These are phyloP conservation scores for Trichoderma sp. DNA, from an alignment of 2,329 filamentous ascomycete species.

Conservation along the genomic window DNA sequence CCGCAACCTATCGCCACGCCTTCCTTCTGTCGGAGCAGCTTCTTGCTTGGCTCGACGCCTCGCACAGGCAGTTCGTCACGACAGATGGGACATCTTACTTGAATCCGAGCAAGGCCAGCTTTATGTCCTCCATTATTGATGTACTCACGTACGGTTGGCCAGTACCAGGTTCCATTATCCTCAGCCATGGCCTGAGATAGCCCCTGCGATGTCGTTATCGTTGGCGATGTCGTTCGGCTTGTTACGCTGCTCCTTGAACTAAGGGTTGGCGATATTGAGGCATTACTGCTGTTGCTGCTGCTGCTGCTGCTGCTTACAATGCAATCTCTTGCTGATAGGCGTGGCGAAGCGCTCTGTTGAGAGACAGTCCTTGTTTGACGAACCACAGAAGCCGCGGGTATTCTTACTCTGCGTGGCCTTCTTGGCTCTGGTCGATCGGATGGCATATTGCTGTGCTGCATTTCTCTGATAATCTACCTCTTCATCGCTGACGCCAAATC, in stretches of 20 bases:
- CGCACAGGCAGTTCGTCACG: neutral
- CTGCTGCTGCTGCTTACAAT: neutral
- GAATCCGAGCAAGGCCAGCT: neutral
- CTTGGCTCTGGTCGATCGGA: neutral
- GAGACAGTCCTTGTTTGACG: neutral
- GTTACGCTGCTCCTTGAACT: neutral
- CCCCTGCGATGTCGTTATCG: neutral
- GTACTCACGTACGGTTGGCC: neutral
- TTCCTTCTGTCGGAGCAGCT: neutral
- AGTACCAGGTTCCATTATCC: neutral
- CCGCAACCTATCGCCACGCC: slow-evolving; percentile 25
- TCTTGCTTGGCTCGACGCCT: neutral
- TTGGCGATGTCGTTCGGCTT: neutral
- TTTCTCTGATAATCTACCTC: neutral
- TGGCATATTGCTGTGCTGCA: neutral
- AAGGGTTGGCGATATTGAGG: neutral
- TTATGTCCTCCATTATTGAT: neutral
- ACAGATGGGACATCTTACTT: neutral
- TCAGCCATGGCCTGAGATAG: too few species aligned
- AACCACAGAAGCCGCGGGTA: neutral
- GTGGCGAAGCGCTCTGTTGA: neutral
- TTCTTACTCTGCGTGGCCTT: neutral
- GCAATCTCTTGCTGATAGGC: neutral
- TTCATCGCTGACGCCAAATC: neutral
- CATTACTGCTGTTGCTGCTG: neutral